phyloP scores from a whole-genome alignment of 2,329 filamentous ascomycete genomes.

The Clonostachys sp. region DNA sequence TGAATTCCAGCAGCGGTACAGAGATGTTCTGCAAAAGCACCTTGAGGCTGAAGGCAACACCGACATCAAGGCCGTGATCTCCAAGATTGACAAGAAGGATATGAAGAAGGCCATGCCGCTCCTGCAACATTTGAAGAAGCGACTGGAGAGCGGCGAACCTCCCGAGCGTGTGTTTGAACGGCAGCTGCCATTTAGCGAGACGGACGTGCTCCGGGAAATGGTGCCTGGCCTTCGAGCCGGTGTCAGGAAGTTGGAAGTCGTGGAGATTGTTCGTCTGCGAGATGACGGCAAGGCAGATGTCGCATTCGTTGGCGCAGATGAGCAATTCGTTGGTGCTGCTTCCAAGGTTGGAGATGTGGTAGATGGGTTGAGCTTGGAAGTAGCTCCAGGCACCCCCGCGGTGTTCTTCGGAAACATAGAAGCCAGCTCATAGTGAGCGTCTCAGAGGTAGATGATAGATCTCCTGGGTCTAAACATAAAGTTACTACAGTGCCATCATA shows the following conservation, averaged over 20 bases:
- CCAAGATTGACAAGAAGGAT: slow-evolving; percentile 77
- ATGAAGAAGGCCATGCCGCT: slow-evolving; percentile 99
- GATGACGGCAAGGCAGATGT: slow-evolving; percentile 5
- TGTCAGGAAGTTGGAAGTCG: slow-evolving; percentile 3
- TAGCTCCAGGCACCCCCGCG: no score
- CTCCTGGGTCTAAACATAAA: no score
- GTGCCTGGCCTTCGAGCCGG: slow-evolving; percentile 53
- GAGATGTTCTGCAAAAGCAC: slow-evolving; percentile 69
- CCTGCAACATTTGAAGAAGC: slow-evolving; percentile 80
- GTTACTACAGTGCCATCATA: no score
- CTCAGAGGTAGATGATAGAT: no score
- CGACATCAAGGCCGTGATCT: slow-evolving; percentile 74
- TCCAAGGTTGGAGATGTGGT: slow-evolving; percentile 4
- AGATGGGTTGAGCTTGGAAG: not conserved
- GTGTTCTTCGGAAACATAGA: no score
- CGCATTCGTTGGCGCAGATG: slow-evolving; percentile 1
- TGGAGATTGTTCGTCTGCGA: slow-evolving; percentile 4
- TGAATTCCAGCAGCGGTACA: slow-evolving; percentile 86
- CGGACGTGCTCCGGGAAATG: slow-evolving; percentile 71
- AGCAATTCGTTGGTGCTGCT: slow-evolving; percentile 1
- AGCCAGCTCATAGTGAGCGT: no score
- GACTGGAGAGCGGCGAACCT: slow-evolving; percentile 67
- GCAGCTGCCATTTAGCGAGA: slow-evolving; percentile 84
- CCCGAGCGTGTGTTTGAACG: slow-evolving; percentile 70
- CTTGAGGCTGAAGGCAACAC: slow-evolving; percentile 58